phyloP scores from a whole-genome alignment of 257 asterid genomes.

The Scutellaria barbata region DNA sequence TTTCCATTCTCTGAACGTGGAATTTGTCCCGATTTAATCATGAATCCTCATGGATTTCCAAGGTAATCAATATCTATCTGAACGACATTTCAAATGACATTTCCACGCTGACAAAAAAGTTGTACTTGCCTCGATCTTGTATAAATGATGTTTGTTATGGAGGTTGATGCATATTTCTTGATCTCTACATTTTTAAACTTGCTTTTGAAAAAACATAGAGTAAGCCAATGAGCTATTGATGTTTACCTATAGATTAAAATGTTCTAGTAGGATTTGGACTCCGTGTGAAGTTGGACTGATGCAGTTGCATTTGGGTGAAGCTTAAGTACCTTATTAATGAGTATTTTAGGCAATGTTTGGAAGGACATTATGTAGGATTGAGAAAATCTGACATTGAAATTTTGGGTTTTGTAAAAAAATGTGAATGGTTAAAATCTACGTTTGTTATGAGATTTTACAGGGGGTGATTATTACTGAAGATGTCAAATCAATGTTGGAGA shows the following conservation, averaged over 20 bases:
- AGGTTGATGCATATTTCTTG: neutral
- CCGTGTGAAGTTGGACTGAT: slow-evolving; percentile 10
- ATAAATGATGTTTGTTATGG: neutral
- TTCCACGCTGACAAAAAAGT: slow-evolving; percentile 21
- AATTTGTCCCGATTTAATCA: slow-evolving; percentile 95
- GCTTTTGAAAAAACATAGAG: neutral
- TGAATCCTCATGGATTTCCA: slow-evolving; percentile 99
- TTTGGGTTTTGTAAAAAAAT: too few relatives aligned
- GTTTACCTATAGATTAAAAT: slow-evolving; percentile 9
- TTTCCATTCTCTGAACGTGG: slow-evolving; percentile 98
- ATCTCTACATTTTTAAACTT: neutral
- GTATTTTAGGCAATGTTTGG: neutral
- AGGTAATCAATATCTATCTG: slow-evolving; percentile 51
- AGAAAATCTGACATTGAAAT: too few relatives aligned
- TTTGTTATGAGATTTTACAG: too few relatives aligned
- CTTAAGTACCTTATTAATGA: neutral
- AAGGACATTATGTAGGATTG: too few relatives aligned
- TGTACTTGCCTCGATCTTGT: slow-evolving; percentile 4
- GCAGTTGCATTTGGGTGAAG: slow-evolving; percentile 1
- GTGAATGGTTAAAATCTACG: too few relatives aligned
- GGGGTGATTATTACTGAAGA: neutral
- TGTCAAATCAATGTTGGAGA: neutral
- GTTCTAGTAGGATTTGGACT: neutral
- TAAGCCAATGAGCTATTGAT: neutral
- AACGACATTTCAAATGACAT: slow-evolving; percentile 13